Conservation (phyloP, 2,329 filamentous ascomycete genomes). For the Aspergillus awamori region DNA sequence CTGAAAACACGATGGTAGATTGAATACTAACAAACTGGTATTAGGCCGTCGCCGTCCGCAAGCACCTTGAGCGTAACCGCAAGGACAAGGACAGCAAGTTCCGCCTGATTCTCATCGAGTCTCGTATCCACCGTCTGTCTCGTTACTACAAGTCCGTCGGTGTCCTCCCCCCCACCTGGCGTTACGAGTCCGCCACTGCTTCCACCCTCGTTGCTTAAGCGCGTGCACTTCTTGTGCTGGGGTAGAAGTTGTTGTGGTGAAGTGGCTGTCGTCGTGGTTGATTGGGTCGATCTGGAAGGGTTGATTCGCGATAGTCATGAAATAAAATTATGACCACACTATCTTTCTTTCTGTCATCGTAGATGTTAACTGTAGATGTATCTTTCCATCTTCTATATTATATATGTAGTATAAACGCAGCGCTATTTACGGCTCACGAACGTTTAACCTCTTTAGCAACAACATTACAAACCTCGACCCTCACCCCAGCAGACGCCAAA, state of each 20-base stretch:
- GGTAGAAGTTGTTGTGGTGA: not conserved
- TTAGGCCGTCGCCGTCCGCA: slow-evolving; percentile 95
- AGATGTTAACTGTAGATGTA: not conserved
- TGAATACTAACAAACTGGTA: slow-evolving; percentile 10
- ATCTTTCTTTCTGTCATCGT: not conserved
- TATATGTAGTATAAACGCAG: too few species aligned
- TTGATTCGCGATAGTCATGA: too few species aligned
- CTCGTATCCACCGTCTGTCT: slow-evolving; percentile 98
- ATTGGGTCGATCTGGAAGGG: slow-evolving; percentile 3
- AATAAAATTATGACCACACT: too few species aligned
- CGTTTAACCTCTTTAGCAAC: slow-evolving; percentile 59
- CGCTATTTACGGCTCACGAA: not conserved
- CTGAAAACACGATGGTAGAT: not conserved
- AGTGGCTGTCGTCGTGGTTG: not conserved
- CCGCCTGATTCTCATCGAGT: slow-evolving; percentile 99
- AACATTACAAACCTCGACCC: slow-evolving; percentile 77
- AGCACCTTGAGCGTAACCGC: slow-evolving; percentile 99
- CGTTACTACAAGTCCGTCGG: slow-evolving; percentile 99
- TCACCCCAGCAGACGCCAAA: slow-evolving; percentile 78
- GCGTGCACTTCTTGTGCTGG: not conserved
- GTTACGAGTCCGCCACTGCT: slow-evolving; percentile 97
- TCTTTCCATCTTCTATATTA: too few species aligned
- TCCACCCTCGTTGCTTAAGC: slow-evolving; percentile 87
- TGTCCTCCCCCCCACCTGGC: slow-evolving; percentile 88
- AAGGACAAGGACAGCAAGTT: slow-evolving; percentile 99